Conservation (phyloP, 2,329 filamentous ascomycete genomes). For the Malbranchea zuffiana region DNA sequence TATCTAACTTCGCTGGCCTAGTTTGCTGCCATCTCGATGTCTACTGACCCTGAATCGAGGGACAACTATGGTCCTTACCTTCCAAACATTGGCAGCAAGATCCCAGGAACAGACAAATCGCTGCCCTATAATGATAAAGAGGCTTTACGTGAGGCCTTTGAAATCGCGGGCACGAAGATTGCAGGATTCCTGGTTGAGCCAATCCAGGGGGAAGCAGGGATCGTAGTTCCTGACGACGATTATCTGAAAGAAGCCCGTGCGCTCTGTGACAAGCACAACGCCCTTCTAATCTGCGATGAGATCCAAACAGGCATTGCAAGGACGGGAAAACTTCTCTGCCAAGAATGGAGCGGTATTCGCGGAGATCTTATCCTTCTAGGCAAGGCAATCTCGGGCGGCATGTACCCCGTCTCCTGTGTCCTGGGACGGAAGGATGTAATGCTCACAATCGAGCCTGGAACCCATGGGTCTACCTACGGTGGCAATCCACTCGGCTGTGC, state of each 20-base stretch:
- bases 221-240: conserved; percentile 83
- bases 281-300: conserved; percentile 93
- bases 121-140: conserved; percentile 80
- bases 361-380: conserved; percentile 90
- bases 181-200: conserved; percentile 92
- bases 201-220: conserved; percentile 94
- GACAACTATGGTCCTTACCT: conserved; percentile 97
- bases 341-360: conserved; percentile 89
- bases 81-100: conserved; percentile 68
- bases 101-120: conserved; percentile 62
- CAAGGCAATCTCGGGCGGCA: conserved; percentile 94
- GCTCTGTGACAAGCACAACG: conserved; percentile 90
- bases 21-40: conserved; percentile 93
- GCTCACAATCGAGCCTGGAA: conserved; percentile 91
- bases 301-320: conserved; percentile 96
- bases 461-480: conserved; percentile 96
- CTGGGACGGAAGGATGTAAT: conserved; percentile 82
- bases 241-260: conserved; percentile 72
- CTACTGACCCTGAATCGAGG: conserved; percentile 85
- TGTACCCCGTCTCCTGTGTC: conserved; percentile 97
- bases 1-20: conserved; percentile 27
- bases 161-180: conserved; percentile 70
- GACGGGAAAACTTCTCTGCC: conserved; percentile 86
- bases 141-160: conserved; percentile 68
- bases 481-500: conserved; percentile 94